Evolutionary conservation across 2,329 filamentous ascomycete genomes (phyloP), one percentile per base, ranked within the genome.

Genomic region (Lasiodiplodia theobromae): DNA sequence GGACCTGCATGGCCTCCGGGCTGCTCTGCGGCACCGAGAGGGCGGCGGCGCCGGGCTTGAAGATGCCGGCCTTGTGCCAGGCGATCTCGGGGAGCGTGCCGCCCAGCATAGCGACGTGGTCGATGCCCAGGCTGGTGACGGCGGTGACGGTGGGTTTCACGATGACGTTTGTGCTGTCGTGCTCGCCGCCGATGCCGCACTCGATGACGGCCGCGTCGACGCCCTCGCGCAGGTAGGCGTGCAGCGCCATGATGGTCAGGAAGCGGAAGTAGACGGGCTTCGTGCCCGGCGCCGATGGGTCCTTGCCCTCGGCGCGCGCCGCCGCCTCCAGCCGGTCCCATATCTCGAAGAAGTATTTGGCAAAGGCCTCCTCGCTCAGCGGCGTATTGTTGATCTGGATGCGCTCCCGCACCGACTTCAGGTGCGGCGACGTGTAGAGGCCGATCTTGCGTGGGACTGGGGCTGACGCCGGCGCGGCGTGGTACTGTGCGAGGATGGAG

Each of bases 191-290:
- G 71, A 98, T 96, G 0, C 96, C 96, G 74, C 93, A 97, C 81
- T 99, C 96, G 40, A 98, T 86, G 11, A 98, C 89, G 0, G 93
- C 94, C 21, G 89, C 89, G 71, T 90, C 85, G 0, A 97, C 89
- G 0, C 91, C 90, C 77, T 96, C 91, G 58, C 85, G 79, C 31
- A 96, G 76, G 73, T 97, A 99, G 1, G 90, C 86, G 75, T 97
- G 94, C 74, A 97, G 88, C 1, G 94, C 94, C 82, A 97, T 87
- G 47, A 99, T 85, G 0, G 95, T 97, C 76, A 99, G 79, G 76
- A 92, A 97, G 34, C 95, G 91, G 79, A 98, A 98, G 80, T 96
- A 98, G 64, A 94, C 92, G 0, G 96, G 96, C 78, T 96, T 97
- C 1, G 88, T 87, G 1, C 79, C 81, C 0, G 82, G 81, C 21